Evolutionary conservation across 2,329 filamentous ascomycete species (phyloP), one percentile per base, ranked within the genome.

Genomic region (Fusarium austroafricanum): DNA sequence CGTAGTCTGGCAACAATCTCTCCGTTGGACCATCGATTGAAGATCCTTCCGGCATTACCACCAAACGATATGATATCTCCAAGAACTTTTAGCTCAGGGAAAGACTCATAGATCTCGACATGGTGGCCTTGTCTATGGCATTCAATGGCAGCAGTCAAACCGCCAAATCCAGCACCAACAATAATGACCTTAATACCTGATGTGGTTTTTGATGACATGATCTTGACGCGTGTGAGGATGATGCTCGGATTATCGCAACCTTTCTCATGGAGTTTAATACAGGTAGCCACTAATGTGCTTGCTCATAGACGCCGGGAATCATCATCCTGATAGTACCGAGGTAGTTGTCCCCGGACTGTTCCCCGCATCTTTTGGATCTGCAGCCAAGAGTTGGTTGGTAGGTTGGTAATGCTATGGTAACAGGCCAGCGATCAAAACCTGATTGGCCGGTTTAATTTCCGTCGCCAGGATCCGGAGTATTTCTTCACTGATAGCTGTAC

Each of bases 11-110:
- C 46, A 11, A 89, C 79, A 31, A 86, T 84, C 28, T 83, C 74
- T 11, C 70, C 70, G 3, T 60, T 18, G 1, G 78, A 79, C 87
- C 88, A 90, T 5, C 87, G 83, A 52, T 84, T 74, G 70, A 89
- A 88, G 88, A 76, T 89, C 86, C 68, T 46, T 6, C 68, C 68
- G 5, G 68, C 68, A 43, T 71, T 71, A 2, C 57, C 52, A 5
- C 67, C 67, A 17, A 71, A 71, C 1, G 67, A 69, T 10, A 71
- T 70, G 7, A 71, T 70, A 6, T 71, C 68, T 52, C 87, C 88
- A 0, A 90, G 81, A 6, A 80, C 77, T 68, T 89, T 90, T 55
- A 89, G 82, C 54, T 84, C 82, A 4, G 67, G 44, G 31, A 68
- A 70, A 1, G 67, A 55, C 38, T 70, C 67, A 6, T 68, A 55